Evolutionary conservation across 192 early-diverging fungal genomes (phyloP).

Genomic region (Rhizophagus clarus): DNA sequence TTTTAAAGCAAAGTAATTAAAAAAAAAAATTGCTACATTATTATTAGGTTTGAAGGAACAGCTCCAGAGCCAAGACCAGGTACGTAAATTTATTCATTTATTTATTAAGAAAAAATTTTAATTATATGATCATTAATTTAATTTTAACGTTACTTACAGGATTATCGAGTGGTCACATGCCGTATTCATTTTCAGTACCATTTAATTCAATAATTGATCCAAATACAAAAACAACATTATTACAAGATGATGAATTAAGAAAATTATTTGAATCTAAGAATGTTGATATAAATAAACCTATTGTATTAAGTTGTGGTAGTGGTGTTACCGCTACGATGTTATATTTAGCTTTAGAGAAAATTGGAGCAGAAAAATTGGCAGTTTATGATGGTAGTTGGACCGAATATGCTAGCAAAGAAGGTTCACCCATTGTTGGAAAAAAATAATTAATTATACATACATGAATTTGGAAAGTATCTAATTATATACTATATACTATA

Average conservation of each 20-base stretch:
- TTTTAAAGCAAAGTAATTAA: no score
- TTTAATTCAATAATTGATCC: conserved; percentile 62
- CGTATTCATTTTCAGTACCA: conserved; percentile 75
- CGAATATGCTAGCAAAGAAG: conserved; percentile 76
- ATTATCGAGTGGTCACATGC: conserved; percentile 82
- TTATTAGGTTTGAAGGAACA: conserved; percentile 63
- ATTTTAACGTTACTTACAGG: conserved; percentile 35
- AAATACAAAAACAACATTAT: conserved; percentile 54
- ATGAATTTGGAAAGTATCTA: no score
- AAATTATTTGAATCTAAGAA: conserved; percentile 59
- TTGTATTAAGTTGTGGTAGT: conserved; percentile 85
- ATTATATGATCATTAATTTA: no score
- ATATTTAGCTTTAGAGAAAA: conserved; percentile 74
- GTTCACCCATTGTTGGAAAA: conserved; percentile 61
- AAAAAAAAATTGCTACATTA: no score
- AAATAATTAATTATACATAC: conserved; percentile 3
- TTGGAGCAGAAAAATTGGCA: conserved; percentile 65
- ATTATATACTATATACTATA: no score
- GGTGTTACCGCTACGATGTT: conserved; percentile 86
- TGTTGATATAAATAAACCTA: conserved; percentile 68
- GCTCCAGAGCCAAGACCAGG: conserved; percentile 74
- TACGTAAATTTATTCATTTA: background rate
- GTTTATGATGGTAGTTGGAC: conserved; percentile 94
- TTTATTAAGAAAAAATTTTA: no score
- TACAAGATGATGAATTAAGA: conserved; percentile 53